These are phyloP conservation scores for Zanthoxylum bungeanum DNA, from an alignment of 345 rosid species.

Conservation along the genomic window DNA sequence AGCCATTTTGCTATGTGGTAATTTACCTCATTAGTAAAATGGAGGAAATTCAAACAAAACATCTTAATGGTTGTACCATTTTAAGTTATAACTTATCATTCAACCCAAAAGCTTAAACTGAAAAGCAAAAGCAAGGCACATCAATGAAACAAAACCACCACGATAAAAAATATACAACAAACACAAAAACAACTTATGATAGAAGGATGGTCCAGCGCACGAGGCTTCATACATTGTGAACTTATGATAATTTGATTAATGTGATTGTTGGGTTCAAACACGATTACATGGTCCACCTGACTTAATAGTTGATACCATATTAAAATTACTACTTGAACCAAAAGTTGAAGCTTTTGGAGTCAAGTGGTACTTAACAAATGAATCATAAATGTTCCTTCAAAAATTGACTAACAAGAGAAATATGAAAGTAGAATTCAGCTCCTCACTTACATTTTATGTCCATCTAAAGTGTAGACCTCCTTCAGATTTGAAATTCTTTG, in stretches of 20 bases:
- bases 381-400: neutral
- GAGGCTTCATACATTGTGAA: no score
- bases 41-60: neutral
- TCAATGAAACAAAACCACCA: neutral
- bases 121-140: neutral
- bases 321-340: neutral
- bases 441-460: slow-evolving; percentile 69
- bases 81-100: neutral
- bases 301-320: neutral
- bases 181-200: neutral
- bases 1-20: neutral
- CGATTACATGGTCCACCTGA: neutral
- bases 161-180: neutral
- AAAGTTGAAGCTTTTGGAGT: neutral
- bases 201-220: no score
- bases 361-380: neutral
- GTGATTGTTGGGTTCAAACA: neutral
- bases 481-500: slow-evolving; percentile 61
- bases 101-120: neutral
- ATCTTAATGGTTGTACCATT: neutral
- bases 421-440: neutral
- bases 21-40: neutral
- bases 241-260: neutral
- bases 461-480: slow-evolving; percentile 87
- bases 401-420: neutral